Conservation (phyloP, 495 filamentous ascomycete species). For the Chaetomium tenue region DNA sequence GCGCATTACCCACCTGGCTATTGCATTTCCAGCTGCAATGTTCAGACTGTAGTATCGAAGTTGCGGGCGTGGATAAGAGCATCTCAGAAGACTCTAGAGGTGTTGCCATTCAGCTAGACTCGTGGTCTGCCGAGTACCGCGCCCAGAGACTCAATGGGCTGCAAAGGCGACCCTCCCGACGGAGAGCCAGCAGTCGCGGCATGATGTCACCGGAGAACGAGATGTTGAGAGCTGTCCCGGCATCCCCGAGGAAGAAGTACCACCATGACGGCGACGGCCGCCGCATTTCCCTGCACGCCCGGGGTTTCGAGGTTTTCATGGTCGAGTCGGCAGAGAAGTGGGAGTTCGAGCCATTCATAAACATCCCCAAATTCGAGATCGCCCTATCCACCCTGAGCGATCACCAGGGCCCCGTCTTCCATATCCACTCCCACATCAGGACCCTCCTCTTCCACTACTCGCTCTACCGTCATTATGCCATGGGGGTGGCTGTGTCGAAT, state of each 20-base stretch:
- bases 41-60: slow-evolving; percentile 82
- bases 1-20: slow-evolving; percentile 80
- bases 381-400: slow-evolving; percentile 82
- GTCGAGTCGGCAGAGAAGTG: slow-evolving; percentile 81
- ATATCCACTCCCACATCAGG: slow-evolving; percentile 77
- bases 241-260: slow-evolving; percentile 57
- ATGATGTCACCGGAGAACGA: slow-evolving; percentile 57
- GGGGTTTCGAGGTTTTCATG: slow-evolving; percentile 83
- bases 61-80: slow-evolving; percentile 80
- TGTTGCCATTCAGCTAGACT: slow-evolving; percentile 80
- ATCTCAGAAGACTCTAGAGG: slow-evolving; percentile 78
- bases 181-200: slow-evolving; percentile 59
- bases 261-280: slow-evolving; percentile 73
- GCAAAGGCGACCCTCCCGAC: slow-evolving; percentile 50
- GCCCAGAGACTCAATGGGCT: slow-evolving; percentile 67
- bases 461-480: slow-evolving; percentile 88
- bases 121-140: slow-evolving; percentile 87
- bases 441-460: slow-evolving; percentile 85
- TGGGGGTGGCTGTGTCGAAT: slow-evolving; percentile 75
- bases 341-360: slow-evolving; percentile 82
- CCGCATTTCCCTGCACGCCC: slow-evolving; percentile 72
- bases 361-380: slow-evolving; percentile 82
- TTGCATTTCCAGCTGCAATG: slow-evolving; percentile 80
- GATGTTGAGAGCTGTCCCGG: slow-evolving; percentile 56
- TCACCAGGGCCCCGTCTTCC: slow-evolving; percentile 78